Evolutionary conservation across 371 early-diverging fungal genomes (phyloP), one percentile per base, ranked within the genome.

Genomic region (Lichtheimia ramosa): DNA sequence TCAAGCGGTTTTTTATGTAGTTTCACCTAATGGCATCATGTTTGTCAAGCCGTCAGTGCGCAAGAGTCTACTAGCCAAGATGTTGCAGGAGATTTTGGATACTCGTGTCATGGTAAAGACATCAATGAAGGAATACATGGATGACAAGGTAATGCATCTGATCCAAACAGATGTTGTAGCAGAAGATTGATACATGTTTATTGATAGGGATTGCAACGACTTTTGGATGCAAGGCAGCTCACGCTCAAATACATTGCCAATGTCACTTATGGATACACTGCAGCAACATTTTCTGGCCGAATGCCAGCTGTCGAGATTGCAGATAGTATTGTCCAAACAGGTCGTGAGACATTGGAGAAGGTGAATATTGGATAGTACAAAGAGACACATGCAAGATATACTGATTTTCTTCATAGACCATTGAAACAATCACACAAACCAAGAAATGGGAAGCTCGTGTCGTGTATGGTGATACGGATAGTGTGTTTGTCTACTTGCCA

Each of bases 401-500:
- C 48, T 48, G 7, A n/a, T 41, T 21, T 15, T 2, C 15, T 54
- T 8, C 12, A 3, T 54, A 86, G 82, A 74, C 92, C 0, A 92
- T 95, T 40, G 64, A 66, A 3, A 60, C 85, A 6, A 91, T 94
- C 42, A 79, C 90, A 46, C 61, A 67, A 21, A 82, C 81, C n/a
- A 63, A 71, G 2, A 70, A 71, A 56, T 93, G 92, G 93, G 83
- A 85, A 16, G 92, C 89, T 0, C 70, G 75, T 4, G 95, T 96
- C 0, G 92, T 94, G 0, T 95, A 96, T 69, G 96, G 95, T 0
- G 97, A 96, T 69, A 96, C 97, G 0, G 96, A 95, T 71, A 89
- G 89, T 60, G 71, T 96, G 59, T 96, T 96, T 81, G 83, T 96
- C 4, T 75, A 87, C 43, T 68, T 94, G 20, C 87, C 84, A 4